Conservation (phyloP, 441 rosid species). For the Pelargonium cotyledonis region DNA sequence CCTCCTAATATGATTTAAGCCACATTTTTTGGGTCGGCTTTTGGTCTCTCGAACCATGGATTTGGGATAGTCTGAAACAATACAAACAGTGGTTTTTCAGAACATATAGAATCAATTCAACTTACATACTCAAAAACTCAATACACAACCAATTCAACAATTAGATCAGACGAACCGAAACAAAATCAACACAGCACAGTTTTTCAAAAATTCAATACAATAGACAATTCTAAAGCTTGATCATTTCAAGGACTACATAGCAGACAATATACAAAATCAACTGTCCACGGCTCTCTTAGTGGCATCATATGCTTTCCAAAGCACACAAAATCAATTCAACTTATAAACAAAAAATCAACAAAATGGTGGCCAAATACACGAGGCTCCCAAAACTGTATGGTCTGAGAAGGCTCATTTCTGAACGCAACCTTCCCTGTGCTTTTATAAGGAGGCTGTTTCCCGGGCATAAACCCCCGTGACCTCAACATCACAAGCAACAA, state of each 20-base stretch:
- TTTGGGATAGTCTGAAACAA: constrained; percentile 38
- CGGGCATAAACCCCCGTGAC: too few species aligned
- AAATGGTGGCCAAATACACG: too few species aligned
- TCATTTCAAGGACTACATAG: background rate
- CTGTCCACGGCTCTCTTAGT: too few species aligned
- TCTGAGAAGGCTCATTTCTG: too few species aligned
- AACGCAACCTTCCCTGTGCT: too few species aligned
- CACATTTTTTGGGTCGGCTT: constrained; percentile 75
- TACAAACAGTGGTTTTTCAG: background rate
- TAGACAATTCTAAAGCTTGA: background rate
- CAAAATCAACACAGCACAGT: background rate
- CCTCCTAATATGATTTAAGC: constrained; percentile 91
- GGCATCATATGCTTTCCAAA: too few species aligned
- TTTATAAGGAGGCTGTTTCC: too few species aligned
- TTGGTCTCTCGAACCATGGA: constrained; percentile 44
- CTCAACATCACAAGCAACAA: too few species aligned
- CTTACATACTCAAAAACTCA: background rate
- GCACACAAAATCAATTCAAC: background rate
- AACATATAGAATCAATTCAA: background rate
- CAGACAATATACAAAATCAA: too few species aligned
- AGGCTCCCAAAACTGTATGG: too few species aligned
- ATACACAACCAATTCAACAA: background rate
- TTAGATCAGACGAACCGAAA: background rate
- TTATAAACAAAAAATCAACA: background rate
- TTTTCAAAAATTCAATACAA: background rate